Conservation (phyloP, 208 protist genomes). For the Crithidia bombi region DNA sequence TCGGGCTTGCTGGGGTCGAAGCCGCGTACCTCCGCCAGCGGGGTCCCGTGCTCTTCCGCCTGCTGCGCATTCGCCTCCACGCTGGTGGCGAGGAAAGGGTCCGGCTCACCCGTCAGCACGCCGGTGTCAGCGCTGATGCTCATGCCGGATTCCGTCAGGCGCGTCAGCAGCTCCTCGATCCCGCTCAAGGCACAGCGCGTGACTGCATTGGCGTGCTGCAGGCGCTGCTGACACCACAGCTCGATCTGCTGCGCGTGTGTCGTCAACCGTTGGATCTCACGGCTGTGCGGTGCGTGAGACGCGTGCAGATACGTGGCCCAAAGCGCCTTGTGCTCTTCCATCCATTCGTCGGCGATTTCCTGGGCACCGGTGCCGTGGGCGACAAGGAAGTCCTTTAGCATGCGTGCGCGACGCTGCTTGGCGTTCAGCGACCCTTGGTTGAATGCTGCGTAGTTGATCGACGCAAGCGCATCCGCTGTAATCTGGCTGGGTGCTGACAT, state of each 20-base stretch:
- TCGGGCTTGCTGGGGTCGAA: slow-evolving; percentile 24
- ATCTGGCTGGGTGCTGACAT: not conserved
- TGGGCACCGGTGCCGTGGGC: slow-evolving; percentile 31
- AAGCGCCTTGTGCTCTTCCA: slow-evolving; percentile 28
- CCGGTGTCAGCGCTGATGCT: slow-evolving; percentile 27
- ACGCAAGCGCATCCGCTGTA: slow-evolving; percentile 29
- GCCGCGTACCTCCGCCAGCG: slow-evolving; percentile 24
- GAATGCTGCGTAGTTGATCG: slow-evolving; percentile 44
- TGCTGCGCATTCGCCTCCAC: not conserved
- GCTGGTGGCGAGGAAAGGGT: slow-evolving; percentile 5
- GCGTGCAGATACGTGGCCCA: slow-evolving; percentile 37
- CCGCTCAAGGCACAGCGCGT: slow-evolving; percentile 31
- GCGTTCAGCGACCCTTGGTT: slow-evolving; percentile 17
- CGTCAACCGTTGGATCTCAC: slow-evolving; percentile 41
- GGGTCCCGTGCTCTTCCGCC: not conserved
- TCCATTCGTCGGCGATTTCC: slow-evolving; percentile 27
- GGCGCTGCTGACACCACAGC: slow-evolving; percentile 31
- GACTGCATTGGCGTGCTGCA: slow-evolving; percentile 34
- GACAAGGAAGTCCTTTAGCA: slow-evolving; percentile 41
- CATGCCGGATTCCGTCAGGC: slow-evolving; percentile 31
- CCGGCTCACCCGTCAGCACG: slow-evolving; percentile 31
- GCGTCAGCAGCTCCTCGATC: slow-evolving; percentile 37
- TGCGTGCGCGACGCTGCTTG: slow-evolving; percentile 28
- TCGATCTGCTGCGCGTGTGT: slow-evolving; percentile 18
- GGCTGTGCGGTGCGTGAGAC: slow-evolving; percentile 46